Conservation (phyloP, 345 rosid species). For the Psidium friedrichsthalianum region DNA sequence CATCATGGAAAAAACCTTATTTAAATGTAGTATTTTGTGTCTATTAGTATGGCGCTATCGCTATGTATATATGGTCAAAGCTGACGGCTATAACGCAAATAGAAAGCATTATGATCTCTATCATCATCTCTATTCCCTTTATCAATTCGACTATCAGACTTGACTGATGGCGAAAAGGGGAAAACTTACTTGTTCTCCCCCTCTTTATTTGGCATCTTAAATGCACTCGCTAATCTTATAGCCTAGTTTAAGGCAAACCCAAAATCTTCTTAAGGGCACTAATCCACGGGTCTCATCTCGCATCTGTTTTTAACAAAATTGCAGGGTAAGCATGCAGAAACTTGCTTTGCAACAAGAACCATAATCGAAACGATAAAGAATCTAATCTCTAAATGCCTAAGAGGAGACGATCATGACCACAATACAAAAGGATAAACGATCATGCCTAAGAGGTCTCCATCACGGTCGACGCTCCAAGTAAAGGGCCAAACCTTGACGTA, state of each 20-base stretch:
- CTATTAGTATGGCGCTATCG: no score
- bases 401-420: no score
- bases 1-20: background rate
- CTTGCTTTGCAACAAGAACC: background rate
- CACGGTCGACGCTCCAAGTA: background rate
- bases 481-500: background rate
- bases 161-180: background rate
- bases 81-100: background rate
- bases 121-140: no score
- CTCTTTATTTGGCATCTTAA: background rate
- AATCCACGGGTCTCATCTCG: background rate
- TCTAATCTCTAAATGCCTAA: background rate
- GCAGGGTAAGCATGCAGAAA: background rate
- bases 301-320: background rate
- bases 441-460: background rate
- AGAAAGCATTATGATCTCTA: background rate
- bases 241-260: no score
- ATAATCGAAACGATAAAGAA: background rate
- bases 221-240: background rate
- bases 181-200: background rate
- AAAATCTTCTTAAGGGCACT: no score
- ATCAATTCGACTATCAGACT: no score
- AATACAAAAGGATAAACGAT: background rate
- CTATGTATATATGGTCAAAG: no score
- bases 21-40: background rate